These are phyloP conservation scores for Corymbia maculata DNA, from an alignment of 345 rosid genomes.

Conservation along the genomic window DNA sequence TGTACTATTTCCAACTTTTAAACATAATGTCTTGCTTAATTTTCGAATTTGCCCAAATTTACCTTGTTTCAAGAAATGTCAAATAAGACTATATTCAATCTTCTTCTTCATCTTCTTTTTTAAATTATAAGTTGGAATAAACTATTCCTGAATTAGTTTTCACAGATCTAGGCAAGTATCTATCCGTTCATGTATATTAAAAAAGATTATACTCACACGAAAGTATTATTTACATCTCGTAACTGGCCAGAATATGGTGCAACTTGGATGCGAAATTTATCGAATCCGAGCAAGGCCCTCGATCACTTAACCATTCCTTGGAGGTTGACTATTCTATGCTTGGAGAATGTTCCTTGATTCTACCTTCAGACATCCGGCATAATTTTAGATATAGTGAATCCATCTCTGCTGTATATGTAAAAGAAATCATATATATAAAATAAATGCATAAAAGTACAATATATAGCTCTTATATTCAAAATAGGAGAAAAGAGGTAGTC, in stretches of 20 bases:
- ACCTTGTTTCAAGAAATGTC: background rate
- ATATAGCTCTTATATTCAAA: background rate
- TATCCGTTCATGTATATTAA: background rate
- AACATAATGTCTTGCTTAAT: background rate
- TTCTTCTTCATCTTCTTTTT: background rate
- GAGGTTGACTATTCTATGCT: background rate
- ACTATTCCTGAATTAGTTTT: background rate
- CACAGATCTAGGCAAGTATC: background rate
- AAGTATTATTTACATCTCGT: fast-evolving
- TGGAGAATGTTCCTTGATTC: background rate
- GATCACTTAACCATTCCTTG: background rate
- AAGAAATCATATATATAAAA: background rate
- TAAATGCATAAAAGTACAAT: background rate
- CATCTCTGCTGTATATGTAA: background rate
- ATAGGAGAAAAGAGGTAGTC: background rate
- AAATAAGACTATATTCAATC: background rate
- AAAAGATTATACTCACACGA: background rate
- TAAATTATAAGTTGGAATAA: background rate
- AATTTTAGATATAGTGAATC: background rate
- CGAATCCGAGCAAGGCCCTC: background rate
- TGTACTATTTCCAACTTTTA: background rate
- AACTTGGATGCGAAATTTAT: background rate
- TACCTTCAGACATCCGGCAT: background rate
- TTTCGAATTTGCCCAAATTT: background rate
- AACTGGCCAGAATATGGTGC: fast-evolving